Evolutionary conservation across 1,284 basidiomycete genomes (phyloP).

Genomic region (Apiotrichum gamsii): DNA sequence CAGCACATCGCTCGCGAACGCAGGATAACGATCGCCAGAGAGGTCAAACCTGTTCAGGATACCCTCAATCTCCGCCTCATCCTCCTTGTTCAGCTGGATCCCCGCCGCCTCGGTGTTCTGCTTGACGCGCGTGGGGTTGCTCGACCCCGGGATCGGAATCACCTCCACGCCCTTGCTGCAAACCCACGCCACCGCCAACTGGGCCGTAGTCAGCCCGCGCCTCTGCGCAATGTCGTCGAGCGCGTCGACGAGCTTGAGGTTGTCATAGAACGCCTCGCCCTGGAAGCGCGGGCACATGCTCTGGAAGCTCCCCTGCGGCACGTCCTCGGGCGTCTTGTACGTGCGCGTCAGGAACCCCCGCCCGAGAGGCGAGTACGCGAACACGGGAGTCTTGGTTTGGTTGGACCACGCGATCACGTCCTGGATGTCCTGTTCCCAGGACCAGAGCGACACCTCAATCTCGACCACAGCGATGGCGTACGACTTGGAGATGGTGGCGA

Average conservation of each 20-base stretch:
- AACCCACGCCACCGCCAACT: slow-evolving; percentile 60
- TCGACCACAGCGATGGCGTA: slow-evolving; percentile 50
- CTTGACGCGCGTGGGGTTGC: slow-evolving; percentile 48
- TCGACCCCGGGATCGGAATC: slow-evolving; percentile 56
- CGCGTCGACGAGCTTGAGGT: slow-evolving; percentile 54
- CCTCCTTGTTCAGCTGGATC: slow-evolving; percentile 48
- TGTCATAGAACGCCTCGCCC: slow-evolving; percentile 52
- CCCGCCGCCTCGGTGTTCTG: slow-evolving; percentile 52
- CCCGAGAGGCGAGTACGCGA: slow-evolving; percentile 58
- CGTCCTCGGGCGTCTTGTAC: slow-evolving; percentile 51
- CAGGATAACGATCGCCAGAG: slow-evolving; percentile 31
- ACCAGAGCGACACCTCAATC: slow-evolving; percentile 54
- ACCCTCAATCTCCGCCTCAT: slow-evolving; percentile 45
- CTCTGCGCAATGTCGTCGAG: slow-evolving; percentile 50
- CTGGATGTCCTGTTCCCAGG: slow-evolving; percentile 49
- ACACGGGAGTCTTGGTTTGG: slow-evolving; percentile 53
- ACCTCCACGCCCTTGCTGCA: slow-evolving; percentile 29
- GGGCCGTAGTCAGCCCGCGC: slow-evolving; percentile 54
- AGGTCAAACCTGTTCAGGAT: slow-evolving; percentile 40
- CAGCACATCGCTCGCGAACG: slow-evolving; percentile 5
- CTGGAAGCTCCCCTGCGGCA: slow-evolving; percentile 46
- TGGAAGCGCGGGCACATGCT: slow-evolving; percentile 32
- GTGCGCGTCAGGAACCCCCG: slow-evolving; percentile 56
- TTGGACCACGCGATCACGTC: slow-evolving; percentile 45
- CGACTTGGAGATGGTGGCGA: not conserved